These are phyloP conservation scores for Moesziomyces parantarcticus DNA, from an alignment of 1,284 basidiomycete genomes.

Conservation along the genomic window DNA sequence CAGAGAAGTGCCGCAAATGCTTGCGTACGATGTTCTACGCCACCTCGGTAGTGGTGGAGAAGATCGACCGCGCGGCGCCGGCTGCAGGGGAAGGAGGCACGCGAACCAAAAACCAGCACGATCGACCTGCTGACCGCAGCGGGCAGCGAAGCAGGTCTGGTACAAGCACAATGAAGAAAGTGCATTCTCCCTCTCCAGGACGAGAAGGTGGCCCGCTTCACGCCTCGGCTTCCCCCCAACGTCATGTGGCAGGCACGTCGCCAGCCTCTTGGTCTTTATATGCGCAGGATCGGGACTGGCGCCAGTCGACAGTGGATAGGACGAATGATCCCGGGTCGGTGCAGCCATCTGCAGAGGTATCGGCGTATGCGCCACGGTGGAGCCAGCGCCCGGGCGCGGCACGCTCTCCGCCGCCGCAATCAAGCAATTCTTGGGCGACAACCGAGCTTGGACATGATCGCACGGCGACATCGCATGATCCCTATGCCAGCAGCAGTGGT, in stretches of 20 bases:
- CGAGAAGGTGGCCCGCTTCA: background rate
- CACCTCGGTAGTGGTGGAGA: slow-evolving; percentile 42
- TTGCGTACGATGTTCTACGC: slow-evolving; percentile 49
- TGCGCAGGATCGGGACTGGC: slow-evolving; percentile 40
- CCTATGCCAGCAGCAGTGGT: slow-evolving; percentile 18
- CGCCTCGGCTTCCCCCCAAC: slow-evolving; percentile 1
- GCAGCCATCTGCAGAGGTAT: slow-evolving; percentile 8
- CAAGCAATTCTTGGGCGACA: slow-evolving; percentile 11
- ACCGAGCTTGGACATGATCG: background rate
- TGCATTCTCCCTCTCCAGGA: background rate
- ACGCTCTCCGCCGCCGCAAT: slow-evolving; percentile 3
- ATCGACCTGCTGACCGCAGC: background rate
- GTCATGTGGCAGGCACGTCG: background rate
- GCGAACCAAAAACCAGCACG: background rate
- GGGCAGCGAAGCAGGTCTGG: background rate
- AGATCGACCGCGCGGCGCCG: slow-evolving; percentile 38
- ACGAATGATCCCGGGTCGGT: background rate
- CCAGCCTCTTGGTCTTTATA: slow-evolving; percentile 21
- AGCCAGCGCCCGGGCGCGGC: background rate
- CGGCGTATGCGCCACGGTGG: slow-evolving; percentile 7
- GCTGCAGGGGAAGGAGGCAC: slow-evolving; percentile 1
- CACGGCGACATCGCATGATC: slow-evolving; percentile 6
- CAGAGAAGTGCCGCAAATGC: slow-evolving; percentile 50
- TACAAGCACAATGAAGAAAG: slow-evolving; percentile 1
- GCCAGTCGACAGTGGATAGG: slow-evolving; percentile 4